Base-by-base conservation (phyloP, 2,329 filamentous ascomycete genomes). In the Macrophomina tecta region DNA sequence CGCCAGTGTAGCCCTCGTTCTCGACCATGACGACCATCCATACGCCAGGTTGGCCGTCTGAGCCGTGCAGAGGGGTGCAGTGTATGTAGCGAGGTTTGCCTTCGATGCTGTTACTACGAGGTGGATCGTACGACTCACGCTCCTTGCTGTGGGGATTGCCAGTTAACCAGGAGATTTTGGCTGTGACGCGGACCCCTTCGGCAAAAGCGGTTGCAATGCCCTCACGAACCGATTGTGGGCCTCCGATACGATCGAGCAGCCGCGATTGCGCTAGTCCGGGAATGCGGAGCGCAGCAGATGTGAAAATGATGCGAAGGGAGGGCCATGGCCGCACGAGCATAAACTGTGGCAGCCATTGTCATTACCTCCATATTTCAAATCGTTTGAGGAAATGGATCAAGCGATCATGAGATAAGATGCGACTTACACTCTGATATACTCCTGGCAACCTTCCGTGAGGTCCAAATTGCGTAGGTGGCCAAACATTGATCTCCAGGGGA, bases 11-110 rank as follows among this genome's bases (percentile, higher is more conserved):
- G 9, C 70, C 70, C 53, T 91, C 88, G 64, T 89, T 86, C 68
- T 92, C 89, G 1, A 91, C 87, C 60, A 93, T 83, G 1, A 92
- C 84, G 11, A 92, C 83, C 88, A 93, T 91, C 89, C 90, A 92
- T 0, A 91, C 90, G 38, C 90, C 90, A 0, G 92, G 85, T 4
- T 85, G 82, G 1, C 87, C 86, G 71, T 89, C 89, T 34, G 84
- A 84, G 2, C 89, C 90, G 2, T 90, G 75, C 2, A 93, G 78
- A 1, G 91, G 90, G 14, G 90, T 92, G 72, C 89, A 91, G 75
- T 93, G 90, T 34, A 93, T 89, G 90, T 90, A 93, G 53, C 90
- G 84, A 58, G 85, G 84, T 45, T 89, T 83, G 1, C 89, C 90
- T 48, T 65, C 30, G 68, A 65, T 18, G 53, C 46, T 51, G 52